Percentiles rank a stretch among this genome's conserved stretches.
phyloP scores from a whole-genome alignment of 768 basidiomycete genomes.

The Holtermanniella nyarrowii region DNA sequence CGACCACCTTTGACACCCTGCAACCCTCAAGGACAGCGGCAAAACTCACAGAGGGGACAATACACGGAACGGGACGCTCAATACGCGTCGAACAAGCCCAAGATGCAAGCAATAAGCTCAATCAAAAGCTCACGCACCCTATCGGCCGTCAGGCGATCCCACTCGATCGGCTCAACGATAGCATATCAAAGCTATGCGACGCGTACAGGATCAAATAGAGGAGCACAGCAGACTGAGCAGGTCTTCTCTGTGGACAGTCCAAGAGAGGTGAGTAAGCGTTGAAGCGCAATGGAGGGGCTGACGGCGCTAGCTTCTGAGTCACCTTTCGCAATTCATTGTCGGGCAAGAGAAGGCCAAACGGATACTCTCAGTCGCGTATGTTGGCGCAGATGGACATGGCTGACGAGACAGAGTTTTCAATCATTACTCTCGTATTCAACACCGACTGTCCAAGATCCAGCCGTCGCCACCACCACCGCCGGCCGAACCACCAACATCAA shows the following conservation, averaged over 20 bases:
- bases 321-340: constrained; percentile 78
- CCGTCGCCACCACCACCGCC: constrained; percentile 3
- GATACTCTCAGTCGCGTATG: constrained; percentile 84
- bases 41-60: no score
- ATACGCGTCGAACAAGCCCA: no score
- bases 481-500: not conserved
- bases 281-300: not conserved
- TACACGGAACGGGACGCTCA: no score
- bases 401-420: constrained; percentile 64
- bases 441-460: constrained; percentile 41
- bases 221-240: not conserved
- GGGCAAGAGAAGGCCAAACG: constrained; percentile 91
- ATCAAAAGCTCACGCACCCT: no score
- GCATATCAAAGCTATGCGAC: not conserved
- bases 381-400: constrained; percentile 17
- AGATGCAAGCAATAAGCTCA: no score
- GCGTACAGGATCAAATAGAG: not conserved
- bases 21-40: no score
- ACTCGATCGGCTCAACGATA: no score
- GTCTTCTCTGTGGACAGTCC: not conserved
- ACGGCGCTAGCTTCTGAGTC: constrained; percentile 57
- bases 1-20: no score
- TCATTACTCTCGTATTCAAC: constrained; percentile 68
- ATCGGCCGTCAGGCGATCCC: no score
- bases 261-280: not conserved